Percentiles rank a stretch among this genome's conserved stretches.
phyloP scores from a whole-genome alignment of 257 asterid species.

The Nicotiana undulata region DNA sequence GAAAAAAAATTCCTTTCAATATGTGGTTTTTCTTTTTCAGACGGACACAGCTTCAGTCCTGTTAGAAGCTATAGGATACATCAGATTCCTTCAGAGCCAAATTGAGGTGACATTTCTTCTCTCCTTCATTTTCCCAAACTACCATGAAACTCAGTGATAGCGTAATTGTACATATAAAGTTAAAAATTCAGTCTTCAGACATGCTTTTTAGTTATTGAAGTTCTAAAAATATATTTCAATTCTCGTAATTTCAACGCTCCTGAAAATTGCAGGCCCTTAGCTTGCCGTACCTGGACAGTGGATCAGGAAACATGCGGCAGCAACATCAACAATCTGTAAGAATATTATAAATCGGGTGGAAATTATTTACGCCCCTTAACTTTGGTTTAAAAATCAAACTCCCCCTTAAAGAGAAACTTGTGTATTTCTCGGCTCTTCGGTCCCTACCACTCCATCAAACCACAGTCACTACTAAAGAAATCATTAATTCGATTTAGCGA shows the following conservation, averaged over 20 bases:
- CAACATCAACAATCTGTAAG: conserved; percentile 43
- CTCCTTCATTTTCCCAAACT: conserved; percentile 20
- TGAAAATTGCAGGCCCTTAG: conserved; percentile 71
- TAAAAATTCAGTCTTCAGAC: conserved; percentile 2
- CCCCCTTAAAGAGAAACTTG: no score
- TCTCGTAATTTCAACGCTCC: conserved; percentile 14
- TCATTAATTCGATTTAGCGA: no score
- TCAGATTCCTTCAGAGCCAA: conserved; percentile 84
- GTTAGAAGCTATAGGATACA: conserved; percentile 81
- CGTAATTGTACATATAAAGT: not conserved
- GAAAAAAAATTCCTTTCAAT: no score
- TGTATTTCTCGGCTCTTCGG: no score
- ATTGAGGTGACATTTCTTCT: conserved; percentile 58
- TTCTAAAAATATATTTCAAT: conserved; percentile 9
- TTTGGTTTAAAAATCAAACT: no score
- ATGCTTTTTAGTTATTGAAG: conserved; percentile 6
- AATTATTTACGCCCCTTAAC: no score
- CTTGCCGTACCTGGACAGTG: conserved; percentile 57
- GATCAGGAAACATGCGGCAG: conserved; percentile 33
- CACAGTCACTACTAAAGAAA: no score
- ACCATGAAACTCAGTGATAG: conserved; percentile 17
- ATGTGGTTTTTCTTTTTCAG: conserved; percentile 30
- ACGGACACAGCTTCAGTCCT: conserved; percentile 91
- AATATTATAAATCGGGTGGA: not conserved
- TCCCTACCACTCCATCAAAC: no score